Percentiles rank a stretch among this genome's conserved stretches.
Conservation (phyloP, 129 eudicot species). For the Tanacetum coccineum region DNA sequence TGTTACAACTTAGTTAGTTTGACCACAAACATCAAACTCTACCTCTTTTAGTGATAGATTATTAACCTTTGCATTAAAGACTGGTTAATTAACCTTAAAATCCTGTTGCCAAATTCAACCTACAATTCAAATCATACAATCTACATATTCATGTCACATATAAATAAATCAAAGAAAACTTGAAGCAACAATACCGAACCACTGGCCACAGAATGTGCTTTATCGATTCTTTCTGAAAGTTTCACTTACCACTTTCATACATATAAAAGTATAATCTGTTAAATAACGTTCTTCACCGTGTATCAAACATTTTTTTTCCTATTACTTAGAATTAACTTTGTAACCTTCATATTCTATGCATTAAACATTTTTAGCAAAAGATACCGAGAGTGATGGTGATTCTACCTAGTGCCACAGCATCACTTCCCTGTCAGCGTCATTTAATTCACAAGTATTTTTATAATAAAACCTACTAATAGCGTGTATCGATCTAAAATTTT, state of each 20-base stretch:
- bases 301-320: no score
- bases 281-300: no score
- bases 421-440: no score
- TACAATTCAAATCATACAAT: constrained; percentile 1
- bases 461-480: no score
- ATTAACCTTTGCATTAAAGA: constrained; percentile 7
- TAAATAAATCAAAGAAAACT: background rate
- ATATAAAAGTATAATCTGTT: background rate
- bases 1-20: constrained; percentile 7
- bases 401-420: no score
- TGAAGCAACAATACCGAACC: constrained; percentile 14
- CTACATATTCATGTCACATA: constrained; percentile 5
- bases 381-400: no score
- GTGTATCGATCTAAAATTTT: no score
- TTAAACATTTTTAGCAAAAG: no score
- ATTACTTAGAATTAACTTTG: no score
- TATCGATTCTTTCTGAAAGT: constrained; percentile 7
- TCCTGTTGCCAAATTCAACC: background rate
- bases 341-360: no score
- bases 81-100: background rate
- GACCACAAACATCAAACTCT: constrained; percentile 12
- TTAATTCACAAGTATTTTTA: no score
- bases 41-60: constrained; percentile 3
- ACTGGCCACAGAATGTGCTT: background rate
- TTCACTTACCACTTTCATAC: background rate